phyloP scores from a whole-genome alignment of 345 rosid species.

The Geranium brycei region DNA sequence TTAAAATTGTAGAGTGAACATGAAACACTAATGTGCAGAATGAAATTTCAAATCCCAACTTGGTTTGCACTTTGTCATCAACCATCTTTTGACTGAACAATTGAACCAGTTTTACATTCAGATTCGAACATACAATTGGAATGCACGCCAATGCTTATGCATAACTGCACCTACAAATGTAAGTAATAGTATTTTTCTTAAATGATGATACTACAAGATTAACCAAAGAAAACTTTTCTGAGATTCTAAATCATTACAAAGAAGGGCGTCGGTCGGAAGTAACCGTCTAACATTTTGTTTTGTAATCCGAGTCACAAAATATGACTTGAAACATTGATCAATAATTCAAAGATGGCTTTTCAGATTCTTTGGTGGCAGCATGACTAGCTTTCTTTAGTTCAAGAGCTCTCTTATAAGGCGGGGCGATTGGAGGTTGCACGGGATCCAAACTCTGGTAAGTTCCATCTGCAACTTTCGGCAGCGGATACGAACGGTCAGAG shows the following conservation, averaged over 20 bases:
- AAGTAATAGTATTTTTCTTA: too few species aligned
- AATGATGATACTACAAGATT: too few species aligned
- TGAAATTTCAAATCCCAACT: neutral
- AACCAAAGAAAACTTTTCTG: too few species aligned
- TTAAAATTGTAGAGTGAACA: too few species aligned
- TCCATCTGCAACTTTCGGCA: slow-evolving; percentile 66
- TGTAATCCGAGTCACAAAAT: too few species aligned
- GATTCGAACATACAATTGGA: neutral
- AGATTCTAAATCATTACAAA: too few species aligned
- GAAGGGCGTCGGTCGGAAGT: neutral
- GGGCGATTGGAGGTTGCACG: slow-evolving; percentile 86
- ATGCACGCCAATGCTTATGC: too few species aligned
- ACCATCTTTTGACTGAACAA: neutral
- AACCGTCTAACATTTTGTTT: neutral
- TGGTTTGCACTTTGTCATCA: neutral
- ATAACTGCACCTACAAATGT: too few species aligned
- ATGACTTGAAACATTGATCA: slow-evolving; percentile 2
- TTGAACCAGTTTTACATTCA: neutral
- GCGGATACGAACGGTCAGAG: slow-evolving; percentile 88
- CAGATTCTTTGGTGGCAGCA: slow-evolving; percentile 35
- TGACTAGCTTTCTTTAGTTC: slow-evolving; percentile 81
- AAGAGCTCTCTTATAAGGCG: slow-evolving; percentile 81
- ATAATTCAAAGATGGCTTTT: slow-evolving; percentile 42
- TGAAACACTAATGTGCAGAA: neutral
- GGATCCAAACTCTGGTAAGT: slow-evolving; percentile 72